phyloP scores from a whole-genome alignment of 345 rosid species.

The Sonneratia caseolaris region DNA sequence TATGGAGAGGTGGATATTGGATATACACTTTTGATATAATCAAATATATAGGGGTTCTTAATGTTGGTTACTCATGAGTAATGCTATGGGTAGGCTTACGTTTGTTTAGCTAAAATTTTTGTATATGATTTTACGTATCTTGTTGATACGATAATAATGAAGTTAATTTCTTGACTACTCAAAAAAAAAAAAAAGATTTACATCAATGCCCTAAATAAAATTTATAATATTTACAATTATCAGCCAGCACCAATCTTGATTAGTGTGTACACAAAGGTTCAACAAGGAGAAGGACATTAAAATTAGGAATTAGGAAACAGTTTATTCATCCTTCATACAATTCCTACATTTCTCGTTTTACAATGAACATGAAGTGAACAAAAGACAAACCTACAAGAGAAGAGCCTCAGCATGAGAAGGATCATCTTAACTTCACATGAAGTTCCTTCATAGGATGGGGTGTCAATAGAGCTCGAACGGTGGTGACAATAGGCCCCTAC shows the following conservation, averaged over 20 bases:
- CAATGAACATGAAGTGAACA: not conserved
- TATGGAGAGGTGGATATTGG: too few relatives aligned
- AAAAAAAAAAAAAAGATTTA: too few relatives aligned
- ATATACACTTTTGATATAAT: too few relatives aligned
- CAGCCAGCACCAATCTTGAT: not conserved
- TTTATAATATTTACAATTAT: not conserved
- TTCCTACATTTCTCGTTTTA: not conserved
- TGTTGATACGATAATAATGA: too few relatives aligned
- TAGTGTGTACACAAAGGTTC: not conserved
- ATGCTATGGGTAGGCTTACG: too few relatives aligned
- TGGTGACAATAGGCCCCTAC: constrained; percentile 68
- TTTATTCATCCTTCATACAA: not conserved
- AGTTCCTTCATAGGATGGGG: constrained; percentile 99
- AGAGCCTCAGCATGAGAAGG: not conserved
- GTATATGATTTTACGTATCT: too few relatives aligned
- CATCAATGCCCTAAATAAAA: not conserved
- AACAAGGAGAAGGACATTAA: not conserved
- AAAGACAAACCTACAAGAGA: not conserved
- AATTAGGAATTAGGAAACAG: not conserved
- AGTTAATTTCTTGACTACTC: too few relatives aligned
- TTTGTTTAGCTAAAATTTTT: too few relatives aligned
- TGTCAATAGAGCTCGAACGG: constrained; percentile 73
- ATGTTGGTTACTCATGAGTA: too few relatives aligned
- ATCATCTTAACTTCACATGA: constrained; percentile 49
- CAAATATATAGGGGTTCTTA: too few relatives aligned